phyloP scores from a whole-genome alignment of 352 stramenopile genomes.

The Phytophthora pinifolia region DNA sequence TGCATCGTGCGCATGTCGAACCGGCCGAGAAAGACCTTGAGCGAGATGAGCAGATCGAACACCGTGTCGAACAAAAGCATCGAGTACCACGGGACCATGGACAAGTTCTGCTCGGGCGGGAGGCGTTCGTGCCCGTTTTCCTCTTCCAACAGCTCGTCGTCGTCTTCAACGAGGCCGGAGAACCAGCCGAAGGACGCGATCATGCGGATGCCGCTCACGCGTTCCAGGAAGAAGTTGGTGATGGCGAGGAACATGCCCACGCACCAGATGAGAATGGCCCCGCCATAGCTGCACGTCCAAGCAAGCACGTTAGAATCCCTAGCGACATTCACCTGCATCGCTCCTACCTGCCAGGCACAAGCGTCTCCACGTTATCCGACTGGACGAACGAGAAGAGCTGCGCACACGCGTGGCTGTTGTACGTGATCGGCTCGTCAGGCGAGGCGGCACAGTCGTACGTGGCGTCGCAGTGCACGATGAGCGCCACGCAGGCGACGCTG shows the following conservation, averaged over 20 bases:
- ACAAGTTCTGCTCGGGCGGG: conserved; percentile 68
- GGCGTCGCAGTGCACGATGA: conserved; percentile 83
- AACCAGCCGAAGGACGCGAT: conserved; percentile 80
- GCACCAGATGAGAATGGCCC: conserved; percentile 83
- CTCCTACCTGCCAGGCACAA: conserved; percentile 64
- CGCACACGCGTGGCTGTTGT: conserved; percentile 80
- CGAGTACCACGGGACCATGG: conserved; percentile 96
- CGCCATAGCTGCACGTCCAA: conserved; percentile 55
- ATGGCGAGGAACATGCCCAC: conserved; percentile 78
- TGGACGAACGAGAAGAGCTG: conserved; percentile 75
- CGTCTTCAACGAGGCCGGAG: conserved; percentile 46
- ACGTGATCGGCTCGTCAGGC: conserved; percentile 43
- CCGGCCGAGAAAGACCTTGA: conserved; percentile 92
- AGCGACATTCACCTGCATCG: no score
- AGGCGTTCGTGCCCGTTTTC: conserved; percentile 63
- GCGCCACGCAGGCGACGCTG: conserved; percentile 76
- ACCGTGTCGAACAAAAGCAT: conserved; percentile 91
- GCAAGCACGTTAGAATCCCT: conserved; percentile 1
- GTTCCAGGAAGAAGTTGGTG: conserved; percentile 85
- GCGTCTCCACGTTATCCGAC: conserved; percentile 41
- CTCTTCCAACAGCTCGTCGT: conserved; percentile 37
- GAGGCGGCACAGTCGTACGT: conserved; percentile 44
- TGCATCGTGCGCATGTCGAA: conserved; percentile 93
- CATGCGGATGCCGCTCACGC: conserved; percentile 76
- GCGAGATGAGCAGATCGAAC: conserved; percentile 91